Evolutionary conservation across 2,329 filamentous ascomycete species (phyloP).

Genomic region (Aureobasidium sp.): DNA sequence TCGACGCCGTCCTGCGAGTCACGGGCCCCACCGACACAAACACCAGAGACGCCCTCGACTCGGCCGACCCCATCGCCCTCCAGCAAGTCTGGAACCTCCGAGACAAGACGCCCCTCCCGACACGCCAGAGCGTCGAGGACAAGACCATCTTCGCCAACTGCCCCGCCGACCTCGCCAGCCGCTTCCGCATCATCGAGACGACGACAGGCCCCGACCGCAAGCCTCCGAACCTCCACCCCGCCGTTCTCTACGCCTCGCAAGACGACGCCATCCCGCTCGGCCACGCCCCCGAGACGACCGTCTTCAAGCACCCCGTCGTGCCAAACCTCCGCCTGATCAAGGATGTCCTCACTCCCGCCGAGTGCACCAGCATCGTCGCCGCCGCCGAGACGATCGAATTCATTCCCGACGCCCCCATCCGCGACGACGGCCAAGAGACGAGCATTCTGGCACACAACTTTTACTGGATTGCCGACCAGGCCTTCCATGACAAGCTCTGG

Average conservation of each 20-base stretch:
- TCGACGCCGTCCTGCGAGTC: conserved; percentile 59
- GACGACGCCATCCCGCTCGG: conserved; percentile 51
- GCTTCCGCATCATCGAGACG: conserved; percentile 55
- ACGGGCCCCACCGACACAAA: conserved; percentile 55
- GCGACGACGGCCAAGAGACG: conserved; percentile 55
- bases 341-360: conserved; percentile 53
- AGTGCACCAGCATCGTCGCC: conserved; percentile 61
- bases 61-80: conserved; percentile 47
- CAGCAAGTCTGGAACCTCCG: conserved; percentile 58
- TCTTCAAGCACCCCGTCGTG: conserved; percentile 55
- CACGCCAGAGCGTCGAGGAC: conserved; percentile 55
- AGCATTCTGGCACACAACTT: conserved; percentile 67
- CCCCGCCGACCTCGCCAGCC: conserved; percentile 32
- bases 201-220: conserved; percentile 55
- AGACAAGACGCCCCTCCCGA: conserved; percentile 34
- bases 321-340: conserved; percentile 55
- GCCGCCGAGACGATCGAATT: conserved; percentile 60
- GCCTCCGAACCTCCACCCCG: conserved; percentile 61
- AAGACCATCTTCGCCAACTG: conserved; percentile 45
- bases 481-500: conserved; percentile 60
- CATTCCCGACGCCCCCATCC: conserved; percentile 59
- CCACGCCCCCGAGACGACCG: conserved; percentile 42
- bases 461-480: conserved; percentile 61
- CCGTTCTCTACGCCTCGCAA: conserved; percentile 56
- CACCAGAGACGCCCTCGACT: conserved; percentile 25